Conservation (phyloP, 345 rosid genomes). For the Hypericum androsaemum region DNA sequence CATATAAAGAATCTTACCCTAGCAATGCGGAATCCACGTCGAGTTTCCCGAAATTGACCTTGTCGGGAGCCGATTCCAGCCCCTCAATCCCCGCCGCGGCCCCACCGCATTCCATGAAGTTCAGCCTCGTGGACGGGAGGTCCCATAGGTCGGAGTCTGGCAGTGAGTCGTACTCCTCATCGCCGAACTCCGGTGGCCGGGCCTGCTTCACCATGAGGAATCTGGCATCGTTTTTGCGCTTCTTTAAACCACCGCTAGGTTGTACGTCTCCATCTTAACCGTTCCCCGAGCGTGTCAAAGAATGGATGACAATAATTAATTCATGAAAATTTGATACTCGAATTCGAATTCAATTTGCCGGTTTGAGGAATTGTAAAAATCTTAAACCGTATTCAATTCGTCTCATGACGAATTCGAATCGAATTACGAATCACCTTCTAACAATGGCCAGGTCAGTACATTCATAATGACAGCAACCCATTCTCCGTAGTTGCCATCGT, state of each 20-base stretch:
- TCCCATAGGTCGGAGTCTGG: constrained; percentile 81
- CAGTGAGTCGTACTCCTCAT: constrained; percentile 54
- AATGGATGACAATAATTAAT: too few relatives aligned
- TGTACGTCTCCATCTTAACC: constrained; percentile 31
- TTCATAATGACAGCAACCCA: too few relatives aligned
- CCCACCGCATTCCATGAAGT: constrained; percentile 10
- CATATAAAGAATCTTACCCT: constrained; percentile 22
- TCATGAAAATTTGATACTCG: constrained; percentile 38
- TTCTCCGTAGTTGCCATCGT: too few relatives aligned
- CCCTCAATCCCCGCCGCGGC: constrained; percentile 17
- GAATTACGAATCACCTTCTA: too few relatives aligned
- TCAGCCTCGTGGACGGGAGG: constrained; percentile 48
- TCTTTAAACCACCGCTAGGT: constrained; percentile 44
- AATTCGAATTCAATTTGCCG: constrained; percentile 84
- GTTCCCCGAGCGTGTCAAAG: too few relatives aligned
- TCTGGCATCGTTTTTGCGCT: constrained; percentile 20
- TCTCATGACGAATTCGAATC: too few relatives aligned
- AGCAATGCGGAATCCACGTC: constrained; percentile 37
- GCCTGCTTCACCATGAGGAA: constrained; percentile 54
- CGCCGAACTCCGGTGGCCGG: constrained; percentile 45
- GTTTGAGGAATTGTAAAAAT: too few relatives aligned
- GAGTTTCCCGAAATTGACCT: constrained; percentile 27
- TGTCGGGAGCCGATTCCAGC: constrained; percentile 24
- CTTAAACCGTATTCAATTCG: too few relatives aligned
- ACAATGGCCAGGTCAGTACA: too few relatives aligned